Evolutionary conservation across 768 basidiomycete genomes (phyloP), one percentile per base, ranked within the genome.

Genomic region (Russula earlei): DNA sequence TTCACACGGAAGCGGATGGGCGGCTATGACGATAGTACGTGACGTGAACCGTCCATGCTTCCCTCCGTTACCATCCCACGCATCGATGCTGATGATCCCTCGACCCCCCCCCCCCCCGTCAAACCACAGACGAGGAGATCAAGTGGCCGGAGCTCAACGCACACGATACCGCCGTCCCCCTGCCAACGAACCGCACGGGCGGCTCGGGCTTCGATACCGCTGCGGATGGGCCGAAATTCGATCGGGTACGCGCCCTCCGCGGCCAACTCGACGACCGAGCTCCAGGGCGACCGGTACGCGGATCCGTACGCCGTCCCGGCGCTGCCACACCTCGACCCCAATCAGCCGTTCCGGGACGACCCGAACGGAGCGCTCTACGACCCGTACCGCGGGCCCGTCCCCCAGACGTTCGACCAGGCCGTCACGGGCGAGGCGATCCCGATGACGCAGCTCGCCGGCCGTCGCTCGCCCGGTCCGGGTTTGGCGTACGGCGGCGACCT

Each of bases 111-210:
- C 19, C 1, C 27, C 2, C n/a, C n/a, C n/a, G n/a, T n/a, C n/a
- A n/a, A 36, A 15, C 17, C 44, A 11, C 65, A 89, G 87, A 77
- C 63, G 87, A 89, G 70, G 86, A 86, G 19, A 92, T 92, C 70
- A 91, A 91, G 70, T 92, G 90, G 90, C 90, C 90, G 3, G 90
- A 92, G 64, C 77, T 91, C 36, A 88, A 90, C 67, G 69, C 79
- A 2, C 87, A 88, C 59, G 76, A 72, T 31, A 56, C 63, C 10
- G 53, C 60, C 25, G 59, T 64, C 33, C 68, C 87, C 15, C 74
- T 89, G 9, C 87, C 87, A 19, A 80, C 84, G 0, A 73, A 80
- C 52, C 77, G 80, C 55, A 84, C 86, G 1, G 87, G 85, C 56
- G 78, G 84, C 24, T 70, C 85, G 25, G 87, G 87, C 29, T 85